Evolutionary conservation across 106 monocot genomes (phyloP).

Genomic region (Acorus calamus): DNA sequence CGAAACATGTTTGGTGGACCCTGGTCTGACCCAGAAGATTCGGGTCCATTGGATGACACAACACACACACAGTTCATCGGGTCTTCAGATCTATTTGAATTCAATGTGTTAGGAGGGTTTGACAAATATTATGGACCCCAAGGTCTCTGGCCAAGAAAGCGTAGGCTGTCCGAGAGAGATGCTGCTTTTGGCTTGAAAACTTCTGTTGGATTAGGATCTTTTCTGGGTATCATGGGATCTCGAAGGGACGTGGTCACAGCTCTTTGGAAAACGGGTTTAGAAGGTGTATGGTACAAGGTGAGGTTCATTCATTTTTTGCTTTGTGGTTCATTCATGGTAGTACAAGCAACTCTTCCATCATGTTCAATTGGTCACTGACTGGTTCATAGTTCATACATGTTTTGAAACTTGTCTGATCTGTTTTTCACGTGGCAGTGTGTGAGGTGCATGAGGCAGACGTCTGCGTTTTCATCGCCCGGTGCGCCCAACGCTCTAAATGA

Average conservation of each 20-base stretch:
- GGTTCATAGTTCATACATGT: not conserved
- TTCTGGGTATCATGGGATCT: slow-evolving; percentile 97
- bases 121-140: slow-evolving; percentile 27
- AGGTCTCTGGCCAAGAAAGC: slow-evolving; percentile 84
- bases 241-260: slow-evolving; percentile 90
- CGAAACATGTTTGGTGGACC: slow-evolving; percentile 99
- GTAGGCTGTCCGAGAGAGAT: slow-evolving; percentile 91
- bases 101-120: slow-evolving; percentile 11
- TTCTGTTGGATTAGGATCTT: slow-evolving; percentile 79
- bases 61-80: slow-evolving; percentile 24
- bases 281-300: slow-evolving; percentile 97
- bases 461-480: slow-evolving; percentile 59
- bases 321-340: too few species aligned
- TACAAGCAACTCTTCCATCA: too few species aligned
- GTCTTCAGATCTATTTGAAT: slow-evolving; percentile 16
- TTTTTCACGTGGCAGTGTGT: slow-evolving; percentile 37
- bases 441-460: slow-evolving; percentile 74
- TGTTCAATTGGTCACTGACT: too few species aligned
- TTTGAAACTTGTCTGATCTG: not conserved
- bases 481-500: slow-evolving; percentile 30
- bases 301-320: not conserved
- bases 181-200: slow-evolving; percentile 98
- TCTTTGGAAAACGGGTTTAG: slow-evolving; percentile 85
- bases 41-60: slow-evolving; percentile 52
- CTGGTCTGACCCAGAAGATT: slow-evolving; percentile 90